phyloP scores from a whole-genome alignment of 345 rosid species.

The Bretschneidera sinensis region DNA sequence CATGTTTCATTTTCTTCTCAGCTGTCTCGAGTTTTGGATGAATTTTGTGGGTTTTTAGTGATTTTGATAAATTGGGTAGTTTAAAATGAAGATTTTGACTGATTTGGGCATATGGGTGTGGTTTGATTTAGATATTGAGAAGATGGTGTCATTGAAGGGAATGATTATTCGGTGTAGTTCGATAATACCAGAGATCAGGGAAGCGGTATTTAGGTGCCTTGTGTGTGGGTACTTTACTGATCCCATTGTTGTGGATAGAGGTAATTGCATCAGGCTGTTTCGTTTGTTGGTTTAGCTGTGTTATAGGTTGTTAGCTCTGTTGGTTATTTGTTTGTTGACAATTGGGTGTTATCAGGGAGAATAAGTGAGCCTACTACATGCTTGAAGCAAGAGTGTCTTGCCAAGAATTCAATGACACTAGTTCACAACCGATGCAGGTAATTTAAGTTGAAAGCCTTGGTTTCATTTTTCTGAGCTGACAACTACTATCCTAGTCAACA shows the following conservation, averaged over 20 bases:
- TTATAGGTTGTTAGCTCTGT: neutral
- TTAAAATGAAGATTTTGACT: neutral
- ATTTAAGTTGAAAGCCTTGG: neutral
- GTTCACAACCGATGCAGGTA: slow-evolving; percentile 98
- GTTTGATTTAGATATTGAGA: slow-evolving; percentile 70
- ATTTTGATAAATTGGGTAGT: slow-evolving; percentile 9
- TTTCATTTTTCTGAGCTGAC: neutral
- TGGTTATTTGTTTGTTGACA: slow-evolving; percentile 14
- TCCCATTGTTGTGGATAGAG: slow-evolving; percentile 91
- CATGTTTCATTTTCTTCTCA: neutral
- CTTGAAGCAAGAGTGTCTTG: slow-evolving; percentile 75
- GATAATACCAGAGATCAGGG: slow-evolving; percentile 94
- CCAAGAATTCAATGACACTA: slow-evolving; percentile 82
- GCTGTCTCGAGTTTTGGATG: neutral
- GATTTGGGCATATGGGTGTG: slow-evolving; percentile 15
- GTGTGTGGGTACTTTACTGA: slow-evolving; percentile 85
- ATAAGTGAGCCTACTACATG: slow-evolving; percentile 77
- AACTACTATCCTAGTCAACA: too few species aligned
- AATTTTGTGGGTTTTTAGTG: too few species aligned
- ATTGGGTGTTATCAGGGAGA: slow-evolving; percentile 42
- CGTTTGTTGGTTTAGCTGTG: neutral
- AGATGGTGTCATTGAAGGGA: slow-evolving; percentile 94
- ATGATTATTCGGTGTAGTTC: slow-evolving; percentile 94
- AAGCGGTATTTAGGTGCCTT: slow-evolving; percentile 86
- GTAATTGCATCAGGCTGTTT: slow-evolving; percentile 32